Evolutionary conservation across 495 filamentous ascomycete species (phyloP).

Genomic region (Jackrogersella multiformis): DNA sequence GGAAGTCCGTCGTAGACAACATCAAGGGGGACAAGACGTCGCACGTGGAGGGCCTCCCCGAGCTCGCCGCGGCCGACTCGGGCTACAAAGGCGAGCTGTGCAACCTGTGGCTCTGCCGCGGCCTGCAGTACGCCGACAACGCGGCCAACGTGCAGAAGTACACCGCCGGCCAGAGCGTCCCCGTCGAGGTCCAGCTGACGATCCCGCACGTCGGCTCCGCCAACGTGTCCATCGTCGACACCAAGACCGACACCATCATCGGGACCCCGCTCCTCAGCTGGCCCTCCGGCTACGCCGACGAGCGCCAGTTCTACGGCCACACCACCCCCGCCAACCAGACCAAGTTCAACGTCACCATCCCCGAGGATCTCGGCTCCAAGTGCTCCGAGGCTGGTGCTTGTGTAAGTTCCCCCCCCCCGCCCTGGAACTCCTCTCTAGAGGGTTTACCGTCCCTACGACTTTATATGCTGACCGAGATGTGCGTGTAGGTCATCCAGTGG

Average conservation of each 20-base stretch:
- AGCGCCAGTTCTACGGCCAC: slow-evolving; percentile 60
- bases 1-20: slow-evolving; percentile 67
- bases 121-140: slow-evolving; percentile 77
- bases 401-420: slow-evolving; percentile 45
- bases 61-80: slow-evolving; percentile 61
- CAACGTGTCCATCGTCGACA: slow-evolving; percentile 76
- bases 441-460: neutral
- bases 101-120: slow-evolving; percentile 76
- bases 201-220: slow-evolving; percentile 72
- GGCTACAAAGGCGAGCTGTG: slow-evolving; percentile 68
- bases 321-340: slow-evolving; percentile 66
- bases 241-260: slow-evolving; percentile 67
- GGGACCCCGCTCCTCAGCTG: slow-evolving; percentile 64
- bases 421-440: neutral
- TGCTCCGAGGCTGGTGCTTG: slow-evolving; percentile 70
- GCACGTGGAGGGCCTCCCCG: slow-evolving; percentile 73
- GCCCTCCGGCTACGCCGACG: slow-evolving; percentile 57
- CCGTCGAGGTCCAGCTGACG: slow-evolving; percentile 58
- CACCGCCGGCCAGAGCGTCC: slow-evolving; percentile 66
- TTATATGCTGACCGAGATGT: neutral
- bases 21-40: slow-evolving; percentile 71
- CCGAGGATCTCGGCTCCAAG: slow-evolving; percentile 61
- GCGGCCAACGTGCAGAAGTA: slow-evolving; percentile 69
- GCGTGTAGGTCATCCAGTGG: slow-evolving; percentile 68
- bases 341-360: slow-evolving; percentile 72